Evolutionary conservation across 2,329 filamentous ascomycete species (phyloP), one percentile per base, ranked within the genome.

Genomic region (Didymella glomerata): DNA sequence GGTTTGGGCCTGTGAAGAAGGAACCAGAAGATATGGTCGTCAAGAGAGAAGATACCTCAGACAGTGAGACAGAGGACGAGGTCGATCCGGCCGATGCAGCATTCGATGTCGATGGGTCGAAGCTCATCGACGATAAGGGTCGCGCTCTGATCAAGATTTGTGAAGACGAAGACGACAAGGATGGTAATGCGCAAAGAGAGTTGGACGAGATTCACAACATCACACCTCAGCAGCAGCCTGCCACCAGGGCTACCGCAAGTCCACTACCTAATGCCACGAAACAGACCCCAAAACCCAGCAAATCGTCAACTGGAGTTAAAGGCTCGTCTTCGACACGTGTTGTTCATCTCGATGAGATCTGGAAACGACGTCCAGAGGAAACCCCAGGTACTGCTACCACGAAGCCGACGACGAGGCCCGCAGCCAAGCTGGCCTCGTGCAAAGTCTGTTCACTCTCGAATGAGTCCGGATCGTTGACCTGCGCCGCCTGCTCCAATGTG

Each of bases 141-240:
- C 82, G 84, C 20, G 84, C 85, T 13, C 83, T 96, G 82, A 79
- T 94, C 61, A 90, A 86, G 67, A 86, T 95, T 1, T 95, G 92
- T 71, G 89, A 88, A 61, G 89, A 90, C 44, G 89, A 92, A 63
- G 83, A 83, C 57, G 72, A 77, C 24, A 69, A 73, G 2, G 82
- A 76, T 27, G 68, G 62, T 28, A 62, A 76, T 50, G 71, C 71
- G 16, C 63, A 48, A 44, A 82, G 84, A 28, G 90, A 96, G 76
- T 79, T 92, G 67, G 81, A 83, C 14, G 91, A 96, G 74, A 79
- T 95, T 50, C 83, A 83, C 51, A 80, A 79, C 18, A 75, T 86
- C 24, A 61, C 60, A 20, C 45, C 61, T 24, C 57, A 64, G 16
- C 54, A 64, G 20, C 63, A 32, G 36, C 42, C 46, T 30, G 16